A percentile compares a stretch with the other conserved stretches of the same genome.
These are phyloP conservation scores for Lactarius tabidus DNA, from an alignment of 768 basidiomycete genomes.

Conservation along the genomic window DNA sequence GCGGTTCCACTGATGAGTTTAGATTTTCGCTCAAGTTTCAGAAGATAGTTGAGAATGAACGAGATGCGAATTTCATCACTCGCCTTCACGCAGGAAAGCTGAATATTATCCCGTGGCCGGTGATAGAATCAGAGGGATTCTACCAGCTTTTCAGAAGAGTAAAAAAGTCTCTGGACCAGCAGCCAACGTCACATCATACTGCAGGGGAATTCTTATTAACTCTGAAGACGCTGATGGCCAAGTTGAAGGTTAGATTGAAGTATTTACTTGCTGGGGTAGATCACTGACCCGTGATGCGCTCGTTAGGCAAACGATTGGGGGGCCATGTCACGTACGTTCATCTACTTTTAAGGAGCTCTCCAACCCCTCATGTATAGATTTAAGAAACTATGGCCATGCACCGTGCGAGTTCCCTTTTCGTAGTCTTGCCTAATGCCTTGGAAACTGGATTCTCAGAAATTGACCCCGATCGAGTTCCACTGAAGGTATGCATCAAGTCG, in stretches of 20 bases:
- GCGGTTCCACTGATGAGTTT: not conserved
- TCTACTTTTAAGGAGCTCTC: not conserved
- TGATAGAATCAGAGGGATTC: too few relatives aligned
- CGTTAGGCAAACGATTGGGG: constrained; percentile 55
- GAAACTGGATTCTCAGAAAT: constrained; percentile 44
- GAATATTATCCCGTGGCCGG: too few relatives aligned
- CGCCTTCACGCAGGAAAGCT: constrained; percentile 27
- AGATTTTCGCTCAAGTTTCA: constrained; percentile 58
- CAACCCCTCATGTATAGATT: not conserved
- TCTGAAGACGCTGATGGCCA: constrained; percentile 64
- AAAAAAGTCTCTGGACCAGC: constrained; percentile 42
- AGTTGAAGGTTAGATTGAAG: constrained; percentile 46
- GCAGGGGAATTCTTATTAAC: constrained; percentile 54
- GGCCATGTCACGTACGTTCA: constrained; percentile 50
- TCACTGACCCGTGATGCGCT: not conserved
- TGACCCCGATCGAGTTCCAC: constrained; percentile 42
- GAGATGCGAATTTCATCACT: constrained; percentile 59
- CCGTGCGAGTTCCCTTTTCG: constrained; percentile 36
- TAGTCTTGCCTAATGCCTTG: constrained; percentile 44
- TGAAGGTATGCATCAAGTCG: constrained; percentile 41
- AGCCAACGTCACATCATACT: constrained; percentile 44
- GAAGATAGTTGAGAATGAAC: constrained; percentile 58
- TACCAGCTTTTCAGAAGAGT: too few relatives aligned
- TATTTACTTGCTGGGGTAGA: constrained; percentile 29
- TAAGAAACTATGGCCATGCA: constrained; percentile 49